Conservation (phyloP, 2,329 filamentous ascomycete species). For the Colletotrichum cordylinicola region DNA sequence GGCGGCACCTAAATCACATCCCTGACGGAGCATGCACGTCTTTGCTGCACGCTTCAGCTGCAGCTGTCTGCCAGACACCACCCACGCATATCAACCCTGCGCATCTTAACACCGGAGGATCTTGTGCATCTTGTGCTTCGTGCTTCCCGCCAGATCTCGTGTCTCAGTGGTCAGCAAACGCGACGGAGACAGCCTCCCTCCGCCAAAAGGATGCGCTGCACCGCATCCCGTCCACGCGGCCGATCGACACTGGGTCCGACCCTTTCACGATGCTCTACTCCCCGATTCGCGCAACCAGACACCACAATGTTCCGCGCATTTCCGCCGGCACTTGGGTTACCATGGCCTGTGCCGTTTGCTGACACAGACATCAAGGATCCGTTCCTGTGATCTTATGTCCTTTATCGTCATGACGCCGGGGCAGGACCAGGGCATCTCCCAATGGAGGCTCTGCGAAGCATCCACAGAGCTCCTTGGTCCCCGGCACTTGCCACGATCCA, state of each 20-base stretch:
- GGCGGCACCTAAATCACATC: background rate
- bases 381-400: background rate
- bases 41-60: background rate
- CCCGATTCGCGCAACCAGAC: background rate
- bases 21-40: background rate
- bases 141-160: constrained; percentile 10
- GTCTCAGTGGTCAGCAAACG: constrained; percentile 20
- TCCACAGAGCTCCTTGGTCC: background rate
- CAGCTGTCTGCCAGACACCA: constrained; percentile 9
- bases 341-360: background rate
- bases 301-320: background rate
- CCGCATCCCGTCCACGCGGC: background rate
- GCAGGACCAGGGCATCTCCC: background rate
- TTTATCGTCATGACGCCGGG: background rate
- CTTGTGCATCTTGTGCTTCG: background rate
- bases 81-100: background rate
- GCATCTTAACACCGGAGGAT: background rate
- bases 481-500: background rate
- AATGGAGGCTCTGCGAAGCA: background rate
- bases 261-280: background rate
- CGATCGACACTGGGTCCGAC: background rate
- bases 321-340: background rate
- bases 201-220: background rate
- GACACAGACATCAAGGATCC: background rate
- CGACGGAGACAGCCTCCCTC: background rate